phyloP scores from a whole-genome alignment of 192 early-diverging fungal genomes.

The Podila epigama region DNA sequence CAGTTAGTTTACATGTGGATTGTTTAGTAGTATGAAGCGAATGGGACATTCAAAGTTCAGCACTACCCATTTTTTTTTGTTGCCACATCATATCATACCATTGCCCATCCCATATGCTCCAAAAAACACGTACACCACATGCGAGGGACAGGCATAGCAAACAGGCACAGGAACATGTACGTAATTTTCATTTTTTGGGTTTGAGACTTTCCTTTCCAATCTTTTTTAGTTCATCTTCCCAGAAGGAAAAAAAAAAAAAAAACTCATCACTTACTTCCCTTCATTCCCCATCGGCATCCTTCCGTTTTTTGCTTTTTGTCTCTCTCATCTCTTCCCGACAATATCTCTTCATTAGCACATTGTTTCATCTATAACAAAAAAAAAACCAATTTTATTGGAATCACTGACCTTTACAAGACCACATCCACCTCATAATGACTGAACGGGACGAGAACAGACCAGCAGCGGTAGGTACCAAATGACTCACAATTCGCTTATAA shows the following conservation, averaged over 20 bases:
- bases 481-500: too few relatives aligned
- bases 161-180: too few relatives aligned
- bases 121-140: too few relatives aligned
- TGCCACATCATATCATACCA: too few relatives aligned
- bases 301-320: background rate
- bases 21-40: too few relatives aligned
- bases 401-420: background rate
- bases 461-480: constrained; percentile 5
- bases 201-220: too few relatives aligned
- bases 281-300: background rate
- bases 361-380: background rate
- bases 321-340: background rate
- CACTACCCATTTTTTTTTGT: background rate
- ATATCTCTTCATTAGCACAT: background rate
- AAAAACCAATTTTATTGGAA: background rate
- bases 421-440: constrained; percentile 18
- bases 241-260: background rate
- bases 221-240: background rate
- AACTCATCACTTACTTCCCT: too few relatives aligned
- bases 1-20: too few relatives aligned
- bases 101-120: too few relatives aligned
- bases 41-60: too few relatives aligned
- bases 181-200: too few relatives aligned
- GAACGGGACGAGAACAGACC: constrained; percentile 5
- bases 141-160: too few relatives aligned